A percentile compares a stretch with the other conserved stretches of the same genome.
Conservation (phyloP, 1,139 yeast genomes). For the Entelexis sorbosivorans region DNA sequence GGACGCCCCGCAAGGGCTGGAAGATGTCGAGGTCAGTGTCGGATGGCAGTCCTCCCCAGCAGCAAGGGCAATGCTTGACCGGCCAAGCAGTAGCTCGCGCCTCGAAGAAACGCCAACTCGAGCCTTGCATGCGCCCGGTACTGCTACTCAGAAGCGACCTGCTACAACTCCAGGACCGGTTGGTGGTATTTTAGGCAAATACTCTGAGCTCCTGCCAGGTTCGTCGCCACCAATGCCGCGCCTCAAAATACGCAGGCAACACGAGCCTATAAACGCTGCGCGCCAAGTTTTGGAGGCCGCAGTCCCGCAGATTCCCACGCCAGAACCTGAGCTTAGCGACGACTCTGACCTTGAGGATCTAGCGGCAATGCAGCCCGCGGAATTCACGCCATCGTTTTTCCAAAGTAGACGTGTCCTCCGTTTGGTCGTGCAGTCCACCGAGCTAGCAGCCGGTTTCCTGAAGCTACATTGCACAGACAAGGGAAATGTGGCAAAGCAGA, state of each 20-base stretch:
- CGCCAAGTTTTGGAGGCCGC: not conserved
- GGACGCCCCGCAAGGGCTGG: slow-evolving; percentile 4
- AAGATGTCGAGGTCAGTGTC: slow-evolving; percentile 2
- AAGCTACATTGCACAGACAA: slow-evolving; percentile 8
- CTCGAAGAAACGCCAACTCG: slow-evolving; percentile 3
- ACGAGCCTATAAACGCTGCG: not conserved
- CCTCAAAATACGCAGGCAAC: slow-evolving; percentile 5
- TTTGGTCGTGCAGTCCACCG: slow-evolving; percentile 7
- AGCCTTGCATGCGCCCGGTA: not conserved
- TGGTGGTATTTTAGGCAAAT: slow-evolving; percentile 14
- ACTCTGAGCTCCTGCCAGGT: slow-evolving; percentile 16
- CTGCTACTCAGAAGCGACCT: not conserved
- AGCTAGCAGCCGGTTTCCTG: not conserved
- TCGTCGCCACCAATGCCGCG: slow-evolving; percentile 21
- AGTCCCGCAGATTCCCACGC: not conserved
- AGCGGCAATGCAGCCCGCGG: slow-evolving; percentile 1
- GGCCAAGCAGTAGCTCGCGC: slow-evolving; percentile 5
- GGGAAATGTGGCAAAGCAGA: not conserved
- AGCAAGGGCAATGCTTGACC: not conserved
- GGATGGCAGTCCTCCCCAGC: slow-evolving; percentile 6
- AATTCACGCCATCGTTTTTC: slow-evolving; percentile 10
- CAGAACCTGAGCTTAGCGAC: not conserved
- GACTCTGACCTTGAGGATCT: slow-evolving; percentile 16
- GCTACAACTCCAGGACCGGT: not conserved
- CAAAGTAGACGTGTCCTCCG: slow-evolving; percentile 11